These are phyloP conservation scores for Pascua guehoae DNA, from an alignment of 1,284 basidiomycete genomes.

Conservation along the genomic window DNA sequence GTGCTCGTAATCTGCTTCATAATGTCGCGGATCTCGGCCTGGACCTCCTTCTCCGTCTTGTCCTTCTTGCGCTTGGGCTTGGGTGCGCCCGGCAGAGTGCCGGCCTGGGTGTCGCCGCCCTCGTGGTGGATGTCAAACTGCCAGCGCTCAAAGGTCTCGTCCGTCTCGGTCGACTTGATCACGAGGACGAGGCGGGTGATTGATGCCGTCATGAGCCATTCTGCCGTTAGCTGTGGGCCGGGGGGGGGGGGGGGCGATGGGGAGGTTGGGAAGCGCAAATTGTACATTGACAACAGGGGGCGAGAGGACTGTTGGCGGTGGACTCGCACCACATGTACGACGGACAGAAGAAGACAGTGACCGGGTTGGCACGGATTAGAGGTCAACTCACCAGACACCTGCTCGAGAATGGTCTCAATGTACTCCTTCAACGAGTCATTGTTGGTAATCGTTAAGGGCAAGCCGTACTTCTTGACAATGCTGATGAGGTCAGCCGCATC, in stretches of 20 bases:
- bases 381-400: slow-evolving; percentile 72
- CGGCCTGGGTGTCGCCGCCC: slow-evolving; percentile 28
- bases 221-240: slow-evolving; percentile 48
- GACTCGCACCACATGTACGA: no score
- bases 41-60: slow-evolving; percentile 81
- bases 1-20: slow-evolving; percentile 97
- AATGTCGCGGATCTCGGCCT: slow-evolving; percentile 95
- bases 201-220: slow-evolving; percentile 86
- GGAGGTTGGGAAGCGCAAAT: no score
- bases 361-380: not conserved
- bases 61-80: slow-evolving; percentile 37
- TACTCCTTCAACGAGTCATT: slow-evolving; percentile 91
- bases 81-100: slow-evolving; percentile 12
- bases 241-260: no score
- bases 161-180: slow-evolving; percentile 90
- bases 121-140: slow-evolving; percentile 90
- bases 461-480: slow-evolving; percentile 97
- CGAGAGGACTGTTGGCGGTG: not conserved
- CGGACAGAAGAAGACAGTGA: not conserved
- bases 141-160: slow-evolving; percentile 92
- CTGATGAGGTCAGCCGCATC: slow-evolving; percentile 52
- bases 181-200: slow-evolving; percentile 91
- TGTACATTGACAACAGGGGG: not conserved
- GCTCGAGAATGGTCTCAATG: slow-evolving; percentile 81
- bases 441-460: slow-evolving; percentile 90